phyloP scores from a whole-genome alignment of 768 basidiomycete species.

The Tubosaeta brunneosetosa region DNA sequence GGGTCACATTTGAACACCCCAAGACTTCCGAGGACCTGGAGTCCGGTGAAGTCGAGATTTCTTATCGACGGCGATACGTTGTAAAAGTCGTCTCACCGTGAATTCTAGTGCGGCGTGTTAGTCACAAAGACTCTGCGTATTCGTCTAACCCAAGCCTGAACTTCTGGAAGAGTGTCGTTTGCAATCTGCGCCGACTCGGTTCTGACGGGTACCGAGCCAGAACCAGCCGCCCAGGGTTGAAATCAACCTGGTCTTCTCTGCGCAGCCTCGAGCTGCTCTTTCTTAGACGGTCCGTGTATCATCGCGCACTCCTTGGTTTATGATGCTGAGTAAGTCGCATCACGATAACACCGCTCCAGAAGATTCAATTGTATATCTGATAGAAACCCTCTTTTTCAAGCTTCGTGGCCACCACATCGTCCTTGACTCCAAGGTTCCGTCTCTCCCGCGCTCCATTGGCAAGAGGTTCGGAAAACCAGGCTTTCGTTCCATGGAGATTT shows the following conservation, averaged over 20 bases:
- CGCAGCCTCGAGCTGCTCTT: background rate
- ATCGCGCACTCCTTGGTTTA: background rate
- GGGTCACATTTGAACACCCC: too few relatives aligned
- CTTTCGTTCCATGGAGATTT: background rate
- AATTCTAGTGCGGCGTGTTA: background rate
- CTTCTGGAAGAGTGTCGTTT: background rate
- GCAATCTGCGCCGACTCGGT: too few relatives aligned
- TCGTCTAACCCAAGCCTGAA: background rate
- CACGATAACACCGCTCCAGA: background rate
- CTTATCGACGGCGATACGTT: background rate
- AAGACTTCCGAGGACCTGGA: background rate
- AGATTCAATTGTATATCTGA: background rate
- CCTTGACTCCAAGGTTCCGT: background rate
- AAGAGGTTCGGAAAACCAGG: background rate
- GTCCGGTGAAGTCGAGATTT: background rate
- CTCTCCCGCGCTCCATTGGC: background rate
- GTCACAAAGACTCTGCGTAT: background rate
- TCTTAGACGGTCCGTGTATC: background rate
- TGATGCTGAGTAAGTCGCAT: background rate
- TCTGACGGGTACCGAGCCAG: too few relatives aligned
- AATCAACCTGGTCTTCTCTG: background rate
- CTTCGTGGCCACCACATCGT: background rate
- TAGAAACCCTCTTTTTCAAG: background rate
- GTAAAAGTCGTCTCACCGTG: background rate
- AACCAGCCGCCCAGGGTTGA: background rate